phyloP scores from a whole-genome alignment of 495 filamentous ascomycete species.

The Trichoderma gamsii region DNA sequence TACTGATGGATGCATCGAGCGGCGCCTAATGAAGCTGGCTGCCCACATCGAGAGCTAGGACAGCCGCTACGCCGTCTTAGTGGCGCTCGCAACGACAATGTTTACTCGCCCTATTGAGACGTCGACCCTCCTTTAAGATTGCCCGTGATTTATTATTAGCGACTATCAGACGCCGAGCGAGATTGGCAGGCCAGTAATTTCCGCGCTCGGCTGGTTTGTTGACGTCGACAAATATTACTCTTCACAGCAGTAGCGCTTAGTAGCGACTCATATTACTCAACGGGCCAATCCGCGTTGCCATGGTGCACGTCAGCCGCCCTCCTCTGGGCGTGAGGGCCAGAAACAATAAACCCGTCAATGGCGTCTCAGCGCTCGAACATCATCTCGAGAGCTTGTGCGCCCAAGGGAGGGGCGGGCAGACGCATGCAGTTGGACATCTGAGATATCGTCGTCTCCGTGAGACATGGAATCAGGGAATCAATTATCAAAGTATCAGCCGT shows the following conservation, averaged over 20 bases:
- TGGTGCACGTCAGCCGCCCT: constrained; percentile 8
- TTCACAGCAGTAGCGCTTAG: neutral
- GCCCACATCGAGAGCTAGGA: neutral
- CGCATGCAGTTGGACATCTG: neutral
- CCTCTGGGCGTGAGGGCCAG: neutral
- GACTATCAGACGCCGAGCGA: neutral
- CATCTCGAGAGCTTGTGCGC: neutral
- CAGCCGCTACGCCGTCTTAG: neutral
- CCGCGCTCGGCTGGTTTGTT: neutral
- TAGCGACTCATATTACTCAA: neutral
- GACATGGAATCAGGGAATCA: neutral
- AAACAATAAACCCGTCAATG: neutral
- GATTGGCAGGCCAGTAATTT: neutral
- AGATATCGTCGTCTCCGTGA: constrained; percentile 3
- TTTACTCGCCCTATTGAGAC: neutral
- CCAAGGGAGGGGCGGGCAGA: neutral
- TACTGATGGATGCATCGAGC: neutral
- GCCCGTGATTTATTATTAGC: neutral
- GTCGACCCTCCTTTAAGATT: neutral
- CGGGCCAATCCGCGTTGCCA: constrained; percentile 8
- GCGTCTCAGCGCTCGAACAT: neutral
- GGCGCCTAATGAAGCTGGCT: too few relatives aligned
- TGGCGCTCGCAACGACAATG: neutral
- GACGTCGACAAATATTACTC: constrained; percentile 11
- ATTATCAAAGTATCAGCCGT: neutral